phyloP scores from a whole-genome alignment of 2,329 filamentous ascomycete species.

The Microcyclospora tardicrescens region DNA sequence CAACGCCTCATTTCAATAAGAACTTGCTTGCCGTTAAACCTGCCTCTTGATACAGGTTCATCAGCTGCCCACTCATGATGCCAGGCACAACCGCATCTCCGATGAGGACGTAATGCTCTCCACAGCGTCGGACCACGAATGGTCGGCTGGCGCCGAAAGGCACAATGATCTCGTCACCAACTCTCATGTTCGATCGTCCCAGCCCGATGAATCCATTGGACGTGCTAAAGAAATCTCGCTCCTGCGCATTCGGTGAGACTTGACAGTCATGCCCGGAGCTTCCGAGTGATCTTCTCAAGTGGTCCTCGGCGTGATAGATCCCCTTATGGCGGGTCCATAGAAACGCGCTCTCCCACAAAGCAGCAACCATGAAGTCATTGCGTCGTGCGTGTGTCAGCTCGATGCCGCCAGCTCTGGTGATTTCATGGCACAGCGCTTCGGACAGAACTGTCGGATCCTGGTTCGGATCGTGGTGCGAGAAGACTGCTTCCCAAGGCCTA shows the following conservation, averaged over 20 bases:
- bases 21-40: conserved; percentile 2
- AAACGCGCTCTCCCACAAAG: conserved; percentile 5
- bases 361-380: conserved; percentile 1
- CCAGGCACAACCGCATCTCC: conserved; percentile 8
- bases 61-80: conserved; percentile 6
- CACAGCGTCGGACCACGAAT: conserved; percentile 4
- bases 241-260: conserved; percentile 3
- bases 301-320: conserved; percentile 4
- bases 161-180: conserved; percentile 7
- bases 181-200: conserved; percentile 6
- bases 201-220: conserved; percentile 9
- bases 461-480: background rate
- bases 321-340: conserved; percentile 3
- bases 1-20: conserved; percentile 1
- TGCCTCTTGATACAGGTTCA: conserved; percentile 3
- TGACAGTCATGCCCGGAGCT: conserved; percentile 3
- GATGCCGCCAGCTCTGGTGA: background rate
- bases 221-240: conserved; percentile 13
- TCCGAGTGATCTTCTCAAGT: conserved; percentile 3
- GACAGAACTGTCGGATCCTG: background rate
- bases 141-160: conserved; percentile 7
- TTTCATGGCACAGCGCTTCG: background rate
- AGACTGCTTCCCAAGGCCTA: background rate
- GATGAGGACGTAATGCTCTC: conserved; percentile 3
- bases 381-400: background rate